A percentile compares a stretch with the other conserved stretches of the same genome.
phyloP scores from a whole-genome alignment of 2,329 filamentous ascomycete genomes.

The Paecilomyces variotii region DNA sequence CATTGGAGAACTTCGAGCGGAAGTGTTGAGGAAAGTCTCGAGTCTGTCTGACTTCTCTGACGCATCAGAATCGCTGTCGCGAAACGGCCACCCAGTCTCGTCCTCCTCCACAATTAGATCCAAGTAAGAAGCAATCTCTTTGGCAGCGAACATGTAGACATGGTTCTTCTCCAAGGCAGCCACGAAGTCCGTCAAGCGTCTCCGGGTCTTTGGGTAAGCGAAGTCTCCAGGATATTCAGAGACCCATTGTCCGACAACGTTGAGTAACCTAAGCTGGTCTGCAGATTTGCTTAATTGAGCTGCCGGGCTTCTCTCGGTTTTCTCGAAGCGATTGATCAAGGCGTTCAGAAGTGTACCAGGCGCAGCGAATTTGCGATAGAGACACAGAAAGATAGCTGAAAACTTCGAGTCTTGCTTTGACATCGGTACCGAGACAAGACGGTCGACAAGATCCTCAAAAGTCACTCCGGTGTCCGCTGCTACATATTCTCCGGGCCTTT shows the following conservation, averaged over 20 bases:
- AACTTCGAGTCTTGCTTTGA: constrained; percentile 88
- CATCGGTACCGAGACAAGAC: constrained; percentile 72
- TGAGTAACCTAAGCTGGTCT: constrained; percentile 73
- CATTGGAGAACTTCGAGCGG: constrained; percentile 33
- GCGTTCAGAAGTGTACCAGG: constrained; percentile 70
- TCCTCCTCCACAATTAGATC: constrained; percentile 76
- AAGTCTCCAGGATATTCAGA: constrained; percentile 88
- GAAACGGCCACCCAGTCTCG: constrained; percentile 84
- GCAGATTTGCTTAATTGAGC: constrained; percentile 69
- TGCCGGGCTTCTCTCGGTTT: constrained; percentile 66
- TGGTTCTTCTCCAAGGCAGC: constrained; percentile 64
- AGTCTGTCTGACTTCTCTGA: constrained; percentile 31
- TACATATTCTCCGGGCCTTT: constrained; percentile 23
- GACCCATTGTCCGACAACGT: constrained; percentile 82
- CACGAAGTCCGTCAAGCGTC: constrained; percentile 67
- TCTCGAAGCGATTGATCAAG: constrained; percentile 55
- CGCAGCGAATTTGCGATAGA: constrained; percentile 89
- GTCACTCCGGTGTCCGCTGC: constrained; percentile 30
- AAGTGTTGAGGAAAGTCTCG: constrained; percentile 34
- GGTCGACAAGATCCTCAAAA: constrained; percentile 69
- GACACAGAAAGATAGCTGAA: constrained; percentile 75
- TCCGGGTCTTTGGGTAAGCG: constrained; percentile 65
- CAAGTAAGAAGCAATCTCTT: constrained; percentile 74
- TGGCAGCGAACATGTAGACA: constrained; percentile 75
- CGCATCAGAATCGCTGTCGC: constrained; percentile 55